A percentile compares a stretch with the other conserved stretches of the same genome.
These are phyloP conservation scores for Rhizopogon vinicolor DNA, from an alignment of 768 basidiomycete genomes.

Conservation along the genomic window DNA sequence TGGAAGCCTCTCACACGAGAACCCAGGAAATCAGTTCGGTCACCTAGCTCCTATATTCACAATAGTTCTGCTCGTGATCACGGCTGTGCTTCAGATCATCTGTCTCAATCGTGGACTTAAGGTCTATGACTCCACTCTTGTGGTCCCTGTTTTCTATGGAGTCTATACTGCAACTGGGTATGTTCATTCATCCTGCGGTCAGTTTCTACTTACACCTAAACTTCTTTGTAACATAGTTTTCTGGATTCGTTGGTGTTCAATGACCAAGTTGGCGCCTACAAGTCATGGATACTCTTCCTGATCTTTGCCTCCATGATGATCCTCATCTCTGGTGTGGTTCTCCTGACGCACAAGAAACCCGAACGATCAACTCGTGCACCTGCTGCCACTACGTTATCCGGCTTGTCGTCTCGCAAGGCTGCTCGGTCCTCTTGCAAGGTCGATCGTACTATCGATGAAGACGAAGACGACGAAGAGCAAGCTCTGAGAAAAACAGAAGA, in stretches of 20 bases:
- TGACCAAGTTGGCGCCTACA: slow-evolving; percentile 79
- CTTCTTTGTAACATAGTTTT: slow-evolving; percentile 33
- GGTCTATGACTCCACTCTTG: slow-evolving; percentile 85
- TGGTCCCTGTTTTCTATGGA: slow-evolving; percentile 94
- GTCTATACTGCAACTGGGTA: slow-evolving; percentile 84
- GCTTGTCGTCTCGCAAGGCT: slow-evolving; percentile 11
- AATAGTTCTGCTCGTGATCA: slow-evolving; percentile 52
- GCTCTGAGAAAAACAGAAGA: slow-evolving; percentile 31
- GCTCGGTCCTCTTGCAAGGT: slow-evolving; percentile 20
- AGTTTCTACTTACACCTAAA: slow-evolving; percentile 4
- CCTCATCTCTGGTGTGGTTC: slow-evolving; percentile 88
- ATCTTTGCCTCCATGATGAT: slow-evolving; percentile 84
- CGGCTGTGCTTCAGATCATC: slow-evolving; percentile 86
- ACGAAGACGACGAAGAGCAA: slow-evolving; percentile 35
- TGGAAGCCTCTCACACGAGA: slow-evolving; percentile 71
- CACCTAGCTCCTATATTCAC: slow-evolving; percentile 79
- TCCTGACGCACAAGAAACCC: slow-evolving; percentile 90
- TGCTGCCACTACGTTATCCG: slow-evolving; percentile 23
- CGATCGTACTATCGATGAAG: slow-evolving; percentile 8
- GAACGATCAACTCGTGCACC: slow-evolving; percentile 35
- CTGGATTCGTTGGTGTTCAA: slow-evolving; percentile 75
- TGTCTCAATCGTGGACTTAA: slow-evolving; percentile 89
- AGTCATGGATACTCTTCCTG: slow-evolving; percentile 83
- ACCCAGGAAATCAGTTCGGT: slow-evolving; percentile 84
- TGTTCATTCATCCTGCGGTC: slow-evolving; percentile 14